Evolutionary conservation across 352 stramenopile genomes (phyloP).

Genomic region (Lagenidium giganteum): DNA sequence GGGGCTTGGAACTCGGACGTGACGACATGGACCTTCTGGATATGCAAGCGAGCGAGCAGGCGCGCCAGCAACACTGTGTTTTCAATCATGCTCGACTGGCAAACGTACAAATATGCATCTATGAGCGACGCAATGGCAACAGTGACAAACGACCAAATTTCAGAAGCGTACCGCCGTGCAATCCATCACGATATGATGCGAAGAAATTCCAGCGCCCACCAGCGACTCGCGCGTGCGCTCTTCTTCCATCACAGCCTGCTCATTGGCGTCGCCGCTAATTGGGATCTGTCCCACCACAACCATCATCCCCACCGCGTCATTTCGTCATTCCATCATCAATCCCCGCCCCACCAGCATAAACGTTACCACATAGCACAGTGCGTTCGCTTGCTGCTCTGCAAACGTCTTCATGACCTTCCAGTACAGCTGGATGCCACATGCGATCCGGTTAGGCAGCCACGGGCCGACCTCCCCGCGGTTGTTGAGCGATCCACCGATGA

Average conservation of each 20-base stretch:
- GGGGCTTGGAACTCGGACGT: conserved; percentile 28
- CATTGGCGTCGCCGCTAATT: conserved; percentile 29
- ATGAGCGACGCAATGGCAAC: too few relatives aligned
- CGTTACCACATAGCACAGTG: conserved; percentile 38
- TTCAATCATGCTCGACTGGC: conserved; percentile 32
- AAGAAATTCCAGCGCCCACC: conserved; percentile 43
- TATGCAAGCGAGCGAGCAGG: conserved; percentile 23
- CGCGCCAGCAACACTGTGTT: conserved; percentile 28
- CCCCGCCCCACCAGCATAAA: neutral
- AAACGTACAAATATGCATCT: too few relatives aligned
- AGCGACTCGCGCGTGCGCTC: conserved; percentile 51
- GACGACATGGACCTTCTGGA: conserved; percentile 29
- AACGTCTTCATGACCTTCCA: conserved; percentile 37
- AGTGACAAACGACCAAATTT: neutral
- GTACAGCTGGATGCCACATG: conserved; percentile 43
- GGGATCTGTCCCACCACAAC: conserved; percentile 14
- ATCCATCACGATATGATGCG: conserved; percentile 68
- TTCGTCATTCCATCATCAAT: neutral
- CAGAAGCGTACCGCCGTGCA: conserved; percentile 37
- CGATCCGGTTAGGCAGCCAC: conserved; percentile 28
- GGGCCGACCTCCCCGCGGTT: conserved; percentile 22
- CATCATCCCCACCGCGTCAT: neutral
- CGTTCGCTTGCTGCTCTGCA: conserved; percentile 26
- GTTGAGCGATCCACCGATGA: conserved; percentile 33
- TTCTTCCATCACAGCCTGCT: conserved; percentile 35